A percentile compares a stretch with the other conserved stretches of the same genome.
Conservation (phyloP, 2,329 filamentous ascomycete genomes). For the Seiridium unicorne region DNA sequence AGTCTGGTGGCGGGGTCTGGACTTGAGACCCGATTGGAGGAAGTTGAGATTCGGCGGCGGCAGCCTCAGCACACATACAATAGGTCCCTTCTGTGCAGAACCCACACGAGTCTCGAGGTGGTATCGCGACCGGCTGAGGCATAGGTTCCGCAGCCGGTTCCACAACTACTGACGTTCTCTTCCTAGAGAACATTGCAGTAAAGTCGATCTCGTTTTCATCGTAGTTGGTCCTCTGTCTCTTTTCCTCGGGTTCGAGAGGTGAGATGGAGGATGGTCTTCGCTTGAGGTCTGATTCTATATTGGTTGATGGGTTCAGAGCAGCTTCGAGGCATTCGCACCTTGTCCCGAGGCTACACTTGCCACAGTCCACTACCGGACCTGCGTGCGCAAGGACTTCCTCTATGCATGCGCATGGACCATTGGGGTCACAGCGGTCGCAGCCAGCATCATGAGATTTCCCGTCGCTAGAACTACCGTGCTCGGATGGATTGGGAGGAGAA, state of each 20-base stretch:
- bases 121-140: slow-evolving; percentile 27
- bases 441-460: slow-evolving; percentile 30
- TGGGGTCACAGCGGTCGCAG: slow-evolving; percentile 56
- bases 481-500: slow-evolving; percentile 45
- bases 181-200: slow-evolving; percentile 61
- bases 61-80: slow-evolving; percentile 72
- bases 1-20: slow-evolving; percentile 57
- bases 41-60: slow-evolving; percentile 36
- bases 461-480: slow-evolving; percentile 18
- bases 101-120: slow-evolving; percentile 68
- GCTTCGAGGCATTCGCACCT: slow-evolving; percentile 62
- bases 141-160: slow-evolving; percentile 29
- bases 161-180: slow-evolving; percentile 35
- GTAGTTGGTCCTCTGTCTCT: slow-evolving; percentile 52
- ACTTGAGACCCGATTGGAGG: slow-evolving; percentile 45
- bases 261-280: slow-evolving; percentile 46
- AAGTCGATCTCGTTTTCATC: slow-evolving; percentile 70
- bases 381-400: slow-evolving; percentile 54
- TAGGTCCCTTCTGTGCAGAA: slow-evolving; percentile 82
- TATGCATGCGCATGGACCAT: slow-evolving; percentile 55
- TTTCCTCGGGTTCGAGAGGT: slow-evolving; percentile 43
- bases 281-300: slow-evolving; percentile 43
- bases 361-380: slow-evolving; percentile 55
- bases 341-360: slow-evolving; percentile 60
- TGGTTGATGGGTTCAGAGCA: slow-evolving; percentile 32